Percentiles rank a stretch among this genome's conserved stretches.
These are phyloP conservation scores for Phylloboletellus chloephorus DNA, from an alignment of 1,284 basidiomycete genomes.

Conservation along the genomic window DNA sequence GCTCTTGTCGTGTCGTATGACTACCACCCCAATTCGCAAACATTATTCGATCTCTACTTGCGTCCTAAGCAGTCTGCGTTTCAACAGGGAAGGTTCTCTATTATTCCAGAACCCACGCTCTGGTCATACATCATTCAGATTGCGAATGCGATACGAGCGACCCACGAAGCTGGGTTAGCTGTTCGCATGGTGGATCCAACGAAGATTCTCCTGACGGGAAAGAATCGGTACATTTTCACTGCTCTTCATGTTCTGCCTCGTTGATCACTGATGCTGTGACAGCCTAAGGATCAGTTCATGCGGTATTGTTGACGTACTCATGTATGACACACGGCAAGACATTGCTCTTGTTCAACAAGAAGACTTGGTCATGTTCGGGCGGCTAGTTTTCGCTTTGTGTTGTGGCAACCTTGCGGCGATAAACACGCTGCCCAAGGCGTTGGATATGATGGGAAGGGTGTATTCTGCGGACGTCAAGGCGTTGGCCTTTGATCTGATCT, in stretches of 20 bases:
- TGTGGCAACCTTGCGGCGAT: constrained; percentile 61
- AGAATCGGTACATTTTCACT: constrained; percentile 63
- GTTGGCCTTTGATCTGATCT: constrained; percentile 73
- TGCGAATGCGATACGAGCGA: constrained; percentile 78
- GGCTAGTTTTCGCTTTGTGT: constrained; percentile 78
- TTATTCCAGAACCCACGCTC: constrained; percentile 74
- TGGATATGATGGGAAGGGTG: constrained; percentile 70
- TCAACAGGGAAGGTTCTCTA: constrained; percentile 41
- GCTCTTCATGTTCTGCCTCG: background rate
- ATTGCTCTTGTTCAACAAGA: constrained; percentile 72
- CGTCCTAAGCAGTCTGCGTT: constrained; percentile 45
- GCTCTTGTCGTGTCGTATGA: constrained; percentile 92
- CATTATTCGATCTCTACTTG: constrained; percentile 69
- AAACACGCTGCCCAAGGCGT: constrained; percentile 64
- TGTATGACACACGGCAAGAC: constrained; percentile 66
- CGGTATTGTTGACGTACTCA: constrained; percentile 80
- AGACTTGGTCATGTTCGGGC: constrained; percentile 83
- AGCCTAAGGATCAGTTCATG: constrained; percentile 80
- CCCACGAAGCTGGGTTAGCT: constrained; percentile 81
- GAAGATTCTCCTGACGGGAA: constrained; percentile 85
- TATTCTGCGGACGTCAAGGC: constrained; percentile 85
- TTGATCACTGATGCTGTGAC: constrained; percentile 4
- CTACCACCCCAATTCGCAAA: constrained; percentile 83
- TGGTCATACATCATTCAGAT: constrained; percentile 96
- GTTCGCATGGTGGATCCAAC: constrained; percentile 82